phyloP scores from a whole-genome alignment of 83 land plant genomes.

The Picea engelmannii region DNA sequence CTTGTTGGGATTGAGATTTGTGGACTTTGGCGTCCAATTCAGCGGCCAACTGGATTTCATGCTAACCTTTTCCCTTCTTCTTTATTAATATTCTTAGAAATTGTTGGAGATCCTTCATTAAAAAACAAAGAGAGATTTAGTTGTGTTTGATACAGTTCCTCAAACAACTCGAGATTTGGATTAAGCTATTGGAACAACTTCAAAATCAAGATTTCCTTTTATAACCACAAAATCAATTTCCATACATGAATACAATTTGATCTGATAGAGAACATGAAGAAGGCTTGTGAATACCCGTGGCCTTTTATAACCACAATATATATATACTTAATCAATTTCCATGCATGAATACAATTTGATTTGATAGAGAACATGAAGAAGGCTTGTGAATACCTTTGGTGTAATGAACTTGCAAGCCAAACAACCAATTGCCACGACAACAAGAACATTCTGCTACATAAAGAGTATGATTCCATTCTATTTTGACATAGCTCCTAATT shows the following conservation, averaged over 20 bases:
- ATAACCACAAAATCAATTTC: not conserved
- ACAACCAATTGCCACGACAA: conserved; percentile 35
- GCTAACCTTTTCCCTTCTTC: not conserved
- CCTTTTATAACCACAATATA: not conserved
- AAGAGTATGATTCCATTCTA: too few species aligned
- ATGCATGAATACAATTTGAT: too few species aligned
- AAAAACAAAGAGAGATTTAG: conserved; percentile 16
- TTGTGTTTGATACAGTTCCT: conserved; percentile 35
- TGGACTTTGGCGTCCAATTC: conserved; percentile 27
- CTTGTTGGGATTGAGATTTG: conserved; percentile 18
- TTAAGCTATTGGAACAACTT: conserved; percentile 38
- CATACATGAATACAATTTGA: too few species aligned
- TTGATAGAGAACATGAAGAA: not conserved
- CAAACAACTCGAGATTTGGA: conserved; percentile 41
- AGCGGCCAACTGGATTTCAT: conserved; percentile 13
- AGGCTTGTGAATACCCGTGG: conserved; percentile 28
- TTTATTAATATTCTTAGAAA: not conserved
- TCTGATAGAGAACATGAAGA: not conserved
- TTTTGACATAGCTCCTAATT: too few species aligned
- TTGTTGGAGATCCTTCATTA: too few species aligned
- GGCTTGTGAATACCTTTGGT: conserved; percentile 25
- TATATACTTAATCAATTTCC: not conserved
- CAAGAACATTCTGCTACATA: conserved; percentile 37
- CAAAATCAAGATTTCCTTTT: conserved; percentile 30
- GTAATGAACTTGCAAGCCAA: conserved; percentile 46